Evolutionary conservation across 1,139 yeast species (phyloP), one percentile per base, ranked within the genome.

Genomic region (Yamadazyma atmosphaerica): DNA sequence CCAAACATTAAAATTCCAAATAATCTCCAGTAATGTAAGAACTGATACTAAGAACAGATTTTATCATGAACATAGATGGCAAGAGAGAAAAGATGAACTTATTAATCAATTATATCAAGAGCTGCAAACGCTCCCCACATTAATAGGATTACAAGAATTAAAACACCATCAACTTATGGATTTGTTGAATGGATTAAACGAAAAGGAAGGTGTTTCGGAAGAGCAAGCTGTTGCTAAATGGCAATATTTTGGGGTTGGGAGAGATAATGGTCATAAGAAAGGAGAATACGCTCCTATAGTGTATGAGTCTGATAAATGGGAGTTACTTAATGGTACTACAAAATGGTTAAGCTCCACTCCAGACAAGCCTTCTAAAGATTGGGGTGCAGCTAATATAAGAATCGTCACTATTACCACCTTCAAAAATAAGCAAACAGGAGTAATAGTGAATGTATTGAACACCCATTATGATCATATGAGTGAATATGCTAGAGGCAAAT

Each of bases 231-330:
- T n/a, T n/a, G 10, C 18, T 13, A 11, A 29, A 16, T 74, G 72
- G 66, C 51, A 54, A 4, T 71, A 70, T 44, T 66, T 63, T 40
- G 76, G 76, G 2, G 65, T 65, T 14, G 78, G 78, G 2, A 55
- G 79, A 48, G 72, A 69, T 34, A 74, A 74, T 49, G 79, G 79
- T 2, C 43, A 47, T 4, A 49, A 51, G 8, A 47, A 51, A 3
- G 78, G 79, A 7, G 79, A 74, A 42, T 71, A 58, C 42, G 64
- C 74, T 29, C 77, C 79, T 0, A 60, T 74, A n/a, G 56, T 67
- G 26, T 72, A 61, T 47, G 56, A 65, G 35, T 50, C 55, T 3
- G 36, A 50, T 1, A 57, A 54, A 17, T 59, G 72, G 58, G 42
- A 51, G 17, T 42, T 72, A 19, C 35, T 61, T 11, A 56, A 63